Evolutionary conservation across 2,329 filamentous ascomycete genomes (phyloP), one percentile per base, ranked within the genome.

Genomic region (Penicillium sp.): DNA sequence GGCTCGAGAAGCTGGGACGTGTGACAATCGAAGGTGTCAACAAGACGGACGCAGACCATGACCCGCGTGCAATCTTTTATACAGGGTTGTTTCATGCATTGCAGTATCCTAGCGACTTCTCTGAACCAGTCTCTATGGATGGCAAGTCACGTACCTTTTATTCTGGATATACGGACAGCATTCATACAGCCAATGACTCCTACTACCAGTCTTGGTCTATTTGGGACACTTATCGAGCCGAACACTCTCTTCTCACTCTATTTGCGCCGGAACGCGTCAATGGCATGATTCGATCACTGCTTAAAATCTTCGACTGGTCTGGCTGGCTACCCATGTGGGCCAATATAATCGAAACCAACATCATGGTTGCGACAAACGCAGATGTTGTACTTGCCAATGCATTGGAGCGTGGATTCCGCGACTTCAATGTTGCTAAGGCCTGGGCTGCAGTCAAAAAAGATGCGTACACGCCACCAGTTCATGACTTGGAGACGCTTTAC

Each of bases 151-250:
- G 74, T 19, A 69, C 65, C 1, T 80, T 76, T 62, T 81, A 81
- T 58, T 78, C 74, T 35, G 79, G 79, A 14, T 81, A 81, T 52
- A 80, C 78, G 0, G 78, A 81, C 49, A 77, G 71, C 27, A 62
- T 79, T 1, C 76, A 80, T 45, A 66, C 67, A 10, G 68, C 61
- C 4, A 70, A 76, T 31, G 78, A 81, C 45, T 79, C 76, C 0
- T 81, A 81, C 61, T 81, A 80, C 57, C 79, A 81, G 58, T 80
- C 77, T 0, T 81, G 79, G 79, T 80, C 77, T 1, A 80, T 81
- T 49, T 81, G 79, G 79, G 79, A 81, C 52, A 81, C 79, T 0
- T 81, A 79, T 59, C 70, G 79, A 4, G 79, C 78, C 1, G 78
- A 81, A 53, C 78, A 81, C 55, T 78, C 77, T 0, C 66, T 81